Conservation (phyloP, 495 filamentous ascomycete genomes). For the Xylaria palmicola region DNA sequence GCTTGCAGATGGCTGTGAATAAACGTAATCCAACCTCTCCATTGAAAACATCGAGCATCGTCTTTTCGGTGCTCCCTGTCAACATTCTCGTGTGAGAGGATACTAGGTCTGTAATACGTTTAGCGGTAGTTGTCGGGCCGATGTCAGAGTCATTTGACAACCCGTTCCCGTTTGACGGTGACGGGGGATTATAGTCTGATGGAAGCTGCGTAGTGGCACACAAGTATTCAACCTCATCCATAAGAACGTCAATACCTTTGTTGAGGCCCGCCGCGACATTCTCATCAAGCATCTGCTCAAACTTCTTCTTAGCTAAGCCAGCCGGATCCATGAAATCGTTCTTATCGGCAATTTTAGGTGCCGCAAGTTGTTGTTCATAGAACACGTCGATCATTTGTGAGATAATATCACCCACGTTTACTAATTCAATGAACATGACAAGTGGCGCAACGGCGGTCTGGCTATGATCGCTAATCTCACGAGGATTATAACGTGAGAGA, state of each 20-base stretch:
- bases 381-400: conserved; percentile 99
- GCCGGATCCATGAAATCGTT: conserved; percentile 94
- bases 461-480: conserved; percentile 74
- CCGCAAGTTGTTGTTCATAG: conserved; percentile 90
- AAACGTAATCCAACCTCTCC: conserved; percentile 94
- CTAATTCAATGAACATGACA: conserved; percentile 93
- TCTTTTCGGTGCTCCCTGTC: conserved; percentile 90
- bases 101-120: conserved; percentile 78
- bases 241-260: conserved; percentile 96
- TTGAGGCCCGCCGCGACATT: conserved; percentile 93
- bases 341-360: conserved; percentile 77
- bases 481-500: conserved; percentile 85
- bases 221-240: conserved; percentile 97
- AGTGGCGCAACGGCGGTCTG: conserved; percentile 78
- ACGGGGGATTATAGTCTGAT: conserved; percentile 82
- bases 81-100: conserved; percentile 88
- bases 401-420: conserved; percentile 97
- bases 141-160: conserved; percentile 58
- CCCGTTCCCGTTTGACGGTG: conserved; percentile 19
- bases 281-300: conserved; percentile 98
- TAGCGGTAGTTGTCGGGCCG: conserved; percentile 75
- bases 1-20: conserved; percentile 89
- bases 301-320: conserved; percentile 92
- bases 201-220: conserved; percentile 84
- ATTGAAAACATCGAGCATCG: conserved; percentile 96